Base-by-base conservation (phyloP, 345 rosid species). In the Sisymbrium irio region DNA sequence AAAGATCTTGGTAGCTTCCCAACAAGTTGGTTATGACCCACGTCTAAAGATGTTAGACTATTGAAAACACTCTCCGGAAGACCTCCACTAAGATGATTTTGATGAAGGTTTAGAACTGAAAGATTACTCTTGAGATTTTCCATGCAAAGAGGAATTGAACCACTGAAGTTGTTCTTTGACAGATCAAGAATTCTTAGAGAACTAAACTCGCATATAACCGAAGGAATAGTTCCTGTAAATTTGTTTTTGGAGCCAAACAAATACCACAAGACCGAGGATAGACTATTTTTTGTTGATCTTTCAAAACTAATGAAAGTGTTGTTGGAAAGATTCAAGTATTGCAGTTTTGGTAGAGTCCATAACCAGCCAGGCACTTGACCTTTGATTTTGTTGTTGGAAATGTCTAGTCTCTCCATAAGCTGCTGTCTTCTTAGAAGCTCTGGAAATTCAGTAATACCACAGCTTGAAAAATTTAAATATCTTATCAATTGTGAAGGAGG, bases 361-460 rank as follows among this genome's bases (percentile, higher is more conserved):
- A 62, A 27, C 67, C 39, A 67, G 9, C 33, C 3, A 15, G 67
- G 67, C 12, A 70, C 64, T 32, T 46, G 54, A 30, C 74, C 74
- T 60, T 22, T 25, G 6, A 71, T 70, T 18, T 45, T 14, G 25
- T 70, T 70, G 56, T 30, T 40, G 44, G 57, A 69, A 56, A 69
- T 30, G 4, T 69, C 28, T 17, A 46, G 51, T 1, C 0, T 0
- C 4, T 0, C 0, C 11, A 46, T 7, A 7, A 0, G 3, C 14
- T 49, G 13, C 25, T 22, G 25, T 1, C 25, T 22, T 22, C 3
- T 22, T 22, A 22, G 25, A 22, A 22, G 25, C 25, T 22, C 25
- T 22, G 25, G 25, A 3, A 22, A 22, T 22, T 22, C 25, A 22
- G 25, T 22, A 22, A 22, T 22, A 22, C 25, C 25, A 3, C 25